A percentile compares a stretch with the other conserved stretches of the same genome.
Conservation (phyloP, 306 rosid species). For the Castanea sativa region DNA sequence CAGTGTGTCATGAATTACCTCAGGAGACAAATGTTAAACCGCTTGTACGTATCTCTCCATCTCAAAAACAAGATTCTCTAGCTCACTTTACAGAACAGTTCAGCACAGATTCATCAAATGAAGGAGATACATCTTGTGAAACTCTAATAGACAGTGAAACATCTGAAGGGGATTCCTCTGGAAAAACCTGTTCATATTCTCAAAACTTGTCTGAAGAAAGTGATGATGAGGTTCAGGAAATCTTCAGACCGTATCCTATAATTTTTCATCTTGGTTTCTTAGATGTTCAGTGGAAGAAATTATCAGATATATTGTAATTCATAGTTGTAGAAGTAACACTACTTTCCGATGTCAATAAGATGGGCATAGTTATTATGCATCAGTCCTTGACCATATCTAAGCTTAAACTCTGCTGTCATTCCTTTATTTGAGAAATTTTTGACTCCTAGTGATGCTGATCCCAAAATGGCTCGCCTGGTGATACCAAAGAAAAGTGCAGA, state of each 20-base stretch:
- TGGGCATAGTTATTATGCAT: not conserved
- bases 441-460: slow-evolving; percentile 14
- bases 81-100: not conserved
- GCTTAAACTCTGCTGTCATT: not conserved
- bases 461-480: slow-evolving; percentile 24
- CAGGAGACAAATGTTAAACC: not conserved
- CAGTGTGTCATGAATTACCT: not conserved
- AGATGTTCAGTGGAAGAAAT: no score
- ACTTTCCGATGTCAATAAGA: not conserved
- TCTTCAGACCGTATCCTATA: slow-evolving; percentile 11
- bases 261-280: not conserved
- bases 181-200: not conserved
- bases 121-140: not conserved
- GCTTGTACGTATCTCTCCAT: not conserved
- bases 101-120: not conserved
- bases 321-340: no score
- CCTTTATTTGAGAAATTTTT: slow-evolving; percentile 24
- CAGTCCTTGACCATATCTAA: slow-evolving; percentile 16
- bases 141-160: not conserved
- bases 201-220: not conserved
- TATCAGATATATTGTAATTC: no score
- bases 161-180: not conserved
- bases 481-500: slow-evolving; percentile 24
- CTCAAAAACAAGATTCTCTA: not conserved
- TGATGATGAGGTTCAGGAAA: not conserved